Evolutionary conservation across 768 basidiomycete genomes (phyloP).

Genomic region (Xerocomus brunneocitrinus): DNA sequence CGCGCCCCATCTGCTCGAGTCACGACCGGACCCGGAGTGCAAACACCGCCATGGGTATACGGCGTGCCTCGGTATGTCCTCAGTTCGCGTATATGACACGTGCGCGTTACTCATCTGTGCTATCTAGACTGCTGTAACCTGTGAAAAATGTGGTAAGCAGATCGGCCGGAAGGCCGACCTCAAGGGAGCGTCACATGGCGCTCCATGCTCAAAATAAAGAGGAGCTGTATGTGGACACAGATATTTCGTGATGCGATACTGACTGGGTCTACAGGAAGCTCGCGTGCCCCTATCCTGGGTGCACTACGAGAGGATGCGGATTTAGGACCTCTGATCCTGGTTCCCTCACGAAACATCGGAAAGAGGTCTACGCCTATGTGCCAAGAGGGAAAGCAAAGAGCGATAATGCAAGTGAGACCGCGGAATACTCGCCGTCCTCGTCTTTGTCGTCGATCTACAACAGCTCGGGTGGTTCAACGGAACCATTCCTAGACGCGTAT

Average conservation of each 20-base stretch:
- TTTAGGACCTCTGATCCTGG: constrained; percentile 19
- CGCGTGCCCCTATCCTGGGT: constrained; percentile 18
- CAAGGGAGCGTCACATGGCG: constrained; percentile 19
- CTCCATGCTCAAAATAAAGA: constrained; percentile 22
- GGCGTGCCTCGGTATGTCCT: background rate
- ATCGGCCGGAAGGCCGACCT: constrained; percentile 27
- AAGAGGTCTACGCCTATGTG: constrained; percentile 11
- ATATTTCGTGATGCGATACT: background rate
- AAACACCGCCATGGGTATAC: too few relatives aligned
- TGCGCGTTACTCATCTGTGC: background rate
- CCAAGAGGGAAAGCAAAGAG: background rate
- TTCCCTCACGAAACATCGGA: constrained; percentile 22
- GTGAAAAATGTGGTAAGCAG: constrained; percentile 9
- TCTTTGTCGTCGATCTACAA: too few relatives aligned
- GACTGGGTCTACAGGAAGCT: constrained; percentile 19
- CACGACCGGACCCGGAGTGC: too few relatives aligned
- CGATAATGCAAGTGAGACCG: background rate
- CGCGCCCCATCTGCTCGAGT: too few relatives aligned
- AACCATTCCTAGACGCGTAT: too few relatives aligned
- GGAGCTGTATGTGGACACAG: constrained; percentile 15
- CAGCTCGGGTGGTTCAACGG: background rate
- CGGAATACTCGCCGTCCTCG: too few relatives aligned
- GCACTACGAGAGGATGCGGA: constrained; percentile 10
- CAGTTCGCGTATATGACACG: background rate
- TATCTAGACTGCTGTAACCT: constrained; percentile 8